Evolutionary conservation across 495 filamentous ascomycete genomes (phyloP), one percentile per base, ranked within the genome.

Genomic region (Xylaria bambusicola): DNA sequence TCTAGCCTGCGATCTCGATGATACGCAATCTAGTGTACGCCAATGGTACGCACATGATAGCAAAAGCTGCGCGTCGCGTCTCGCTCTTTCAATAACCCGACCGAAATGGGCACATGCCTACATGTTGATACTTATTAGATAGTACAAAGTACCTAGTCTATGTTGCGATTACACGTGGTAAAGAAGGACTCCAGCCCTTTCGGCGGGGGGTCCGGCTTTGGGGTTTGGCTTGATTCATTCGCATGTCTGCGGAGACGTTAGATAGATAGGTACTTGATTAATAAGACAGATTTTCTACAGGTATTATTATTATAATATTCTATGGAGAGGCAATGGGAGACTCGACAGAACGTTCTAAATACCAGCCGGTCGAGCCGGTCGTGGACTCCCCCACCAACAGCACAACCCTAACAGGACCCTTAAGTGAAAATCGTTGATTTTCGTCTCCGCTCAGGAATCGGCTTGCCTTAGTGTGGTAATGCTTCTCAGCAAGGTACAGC

Each of bases 1-100:
- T 10, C 36, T 38, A 13, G 12, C 13, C 6, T 8, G n/a, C 26
- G 38, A 54, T 54, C 38, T 44, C 52, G 52, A 54, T 54, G 15
- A 40, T 6, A 26, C 12, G 21, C 40, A 38, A 33, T 33, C 29
- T 5, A 38, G 36, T 38, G 15, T 10, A 7, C 36, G 5, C 36
- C 6, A 38, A 38, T 38, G 5, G 36, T 8, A 38, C 36, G 12
- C 49, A 41, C 18, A 18, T 24, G 21, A 38, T 13, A n/a, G 23
- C 35, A 26, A 36, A 36, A 10, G 20, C 9, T n/a, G 31, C 36
- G 36, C 36, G 35, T 26, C n/a, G 31, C 7, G 35, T 26, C 33
- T 8, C 18, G 20, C 49, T 15, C 35, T 52, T 53, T 40, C 31
- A 15, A 15, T 44, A 24, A 10, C 26, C 18, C 29, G 52, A 54